Base-by-base conservation (phyloP, 495 filamentous ascomycete species). In the Evansstolkia leycettana region DNA sequence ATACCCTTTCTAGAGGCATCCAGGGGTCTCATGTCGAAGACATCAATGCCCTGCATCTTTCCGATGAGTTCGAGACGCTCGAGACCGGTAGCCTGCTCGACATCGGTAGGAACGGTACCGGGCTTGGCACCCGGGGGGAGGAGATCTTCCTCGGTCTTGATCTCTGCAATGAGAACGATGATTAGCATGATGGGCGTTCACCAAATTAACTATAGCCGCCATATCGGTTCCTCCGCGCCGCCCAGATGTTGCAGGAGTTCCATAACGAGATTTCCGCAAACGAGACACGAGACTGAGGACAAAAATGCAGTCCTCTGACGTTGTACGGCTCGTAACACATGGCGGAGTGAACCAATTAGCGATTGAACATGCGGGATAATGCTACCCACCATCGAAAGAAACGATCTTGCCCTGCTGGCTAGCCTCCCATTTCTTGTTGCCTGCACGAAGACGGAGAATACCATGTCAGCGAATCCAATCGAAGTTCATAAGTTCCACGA, bases 51-150 rank as follows among this genome's bases (percentile, higher is more conserved):
- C 70, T 96, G 83, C 80, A 95, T 94, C 75, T 99, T 99, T 61
- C 90, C 90, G 63, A 96, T 68, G 50, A 99, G 88, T 62, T 99
- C 90, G 50, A 99, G 75, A 66, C 90, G 89, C 71, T 99, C 90
- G 34, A 99, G 71, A 75, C 90, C 90, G 44, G 90, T 96, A 29
- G 89, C 67, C 60, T 99, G 90, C 51, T 94, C 83, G 55, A 88
- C 54, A 62, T 99, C 90, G 66, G 83, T 85, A 40, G 90, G 85
- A 45, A 99, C 69, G 57, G 81, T 83, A 45, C 89, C 90, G 42
- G 78, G 63, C 36, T 68, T 62, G 50, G 80, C 84, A 61, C 90
- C 90, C 28, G 87, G 84, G 40, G 75, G 69, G 39, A 92, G 24
- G 34, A 99, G 82, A 65, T 99, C 90, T 9, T 75, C 69, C 47